Conservation (phyloP, 129 eudicot species). For the Tanacetum coccineum region DNA sequence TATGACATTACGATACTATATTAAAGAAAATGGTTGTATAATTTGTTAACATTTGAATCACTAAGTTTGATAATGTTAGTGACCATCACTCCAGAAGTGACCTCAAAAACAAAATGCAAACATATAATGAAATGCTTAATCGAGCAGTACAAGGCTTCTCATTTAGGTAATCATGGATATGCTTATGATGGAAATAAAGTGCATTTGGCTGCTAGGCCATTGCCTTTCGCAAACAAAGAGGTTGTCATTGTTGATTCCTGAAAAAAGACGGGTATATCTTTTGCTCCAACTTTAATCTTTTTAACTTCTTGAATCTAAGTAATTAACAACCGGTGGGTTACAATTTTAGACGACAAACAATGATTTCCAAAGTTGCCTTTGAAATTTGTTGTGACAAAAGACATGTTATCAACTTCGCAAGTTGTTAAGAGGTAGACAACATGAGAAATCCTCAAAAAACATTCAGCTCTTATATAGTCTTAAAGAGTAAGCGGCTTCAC, state of each 20-base stretch:
- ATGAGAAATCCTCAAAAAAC: constrained; percentile 62
- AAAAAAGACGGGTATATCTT: constrained; percentile 23
- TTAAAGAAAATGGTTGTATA: no score
- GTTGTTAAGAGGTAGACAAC: constrained; percentile 39
- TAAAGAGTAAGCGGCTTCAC: constrained; percentile 46
- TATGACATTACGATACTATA: no score
- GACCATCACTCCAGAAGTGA: constrained; percentile 59
- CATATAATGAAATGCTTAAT: constrained; percentile 34
- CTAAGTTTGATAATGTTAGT: constrained; percentile 32
- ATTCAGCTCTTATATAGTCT: constrained; percentile 64
- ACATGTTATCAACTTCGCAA: constrained; percentile 41
- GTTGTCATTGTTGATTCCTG: constrained; percentile 42
- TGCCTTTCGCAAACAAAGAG: constrained; percentile 62
- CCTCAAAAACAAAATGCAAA: constrained; percentile 49
- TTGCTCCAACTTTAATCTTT: neutral
- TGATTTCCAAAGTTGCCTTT: constrained; percentile 50
- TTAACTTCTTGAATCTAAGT: neutral
- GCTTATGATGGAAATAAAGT: constrained; percentile 82
- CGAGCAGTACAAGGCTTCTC: constrained; percentile 26
- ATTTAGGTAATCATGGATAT: constrained; percentile 36
- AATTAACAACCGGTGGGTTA: neutral
- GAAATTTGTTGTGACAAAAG: constrained; percentile 47
- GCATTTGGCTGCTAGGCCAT: constrained; percentile 51
- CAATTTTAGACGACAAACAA: constrained; percentile 40
- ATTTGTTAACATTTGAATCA: neutral